Base-by-base conservation (phyloP, 139 green algal genomes). In the Pseudopediastrum boryanum region DNA sequence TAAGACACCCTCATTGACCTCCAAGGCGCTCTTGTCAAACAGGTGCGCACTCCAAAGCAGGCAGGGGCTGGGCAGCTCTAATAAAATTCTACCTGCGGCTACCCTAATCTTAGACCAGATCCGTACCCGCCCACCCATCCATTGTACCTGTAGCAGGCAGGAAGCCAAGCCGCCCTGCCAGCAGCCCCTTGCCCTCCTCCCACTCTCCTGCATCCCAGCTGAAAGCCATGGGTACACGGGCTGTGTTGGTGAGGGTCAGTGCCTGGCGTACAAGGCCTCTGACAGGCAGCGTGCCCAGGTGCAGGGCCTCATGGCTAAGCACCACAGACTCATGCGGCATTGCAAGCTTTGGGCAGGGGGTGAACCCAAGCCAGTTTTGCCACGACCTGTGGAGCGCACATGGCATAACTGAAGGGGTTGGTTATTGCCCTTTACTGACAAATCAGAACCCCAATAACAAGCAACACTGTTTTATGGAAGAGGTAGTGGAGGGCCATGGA, bases 311-410 rank as follows among this genome's bases (percentile, higher is more conserved):
- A n/a, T 46, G 61, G 44, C 50, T 66, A 25, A 62, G 8, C 23
- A 46, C 44, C 72, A 46, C 12, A 46, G 19, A 2, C 62, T 62
- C 35, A 48, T 52, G 36, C 23, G 4, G 19, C 48, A 58, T 21
- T 58, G 48, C 48, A n/a, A 58, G 69, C 29, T 23, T 25, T 25
- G 66, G 66, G 3, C 16, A 12, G 7, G 42, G 41, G 13, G 13
- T 51, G 75, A 83, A 88, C 29, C 83, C 83, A 19, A 74, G 36
- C 78, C 78, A 88, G 50, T 67, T 62, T 13, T 65, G 44, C 56
- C 50, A 66, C 4, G 29, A 21, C 43, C 72, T 76, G 68, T 27
- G 48, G 19, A 27, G 48, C 19, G 48, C 48, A n/a, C n/a, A n/a
- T n/a, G n/a, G n/a, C n/a, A n/a, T n/a, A n/a, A n/a, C n/a, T n/a